These are phyloP conservation scores for Ceratobasidium sp. DNA, from an alignment of 1,284 basidiomycete genomes.

Conservation along the genomic window DNA sequence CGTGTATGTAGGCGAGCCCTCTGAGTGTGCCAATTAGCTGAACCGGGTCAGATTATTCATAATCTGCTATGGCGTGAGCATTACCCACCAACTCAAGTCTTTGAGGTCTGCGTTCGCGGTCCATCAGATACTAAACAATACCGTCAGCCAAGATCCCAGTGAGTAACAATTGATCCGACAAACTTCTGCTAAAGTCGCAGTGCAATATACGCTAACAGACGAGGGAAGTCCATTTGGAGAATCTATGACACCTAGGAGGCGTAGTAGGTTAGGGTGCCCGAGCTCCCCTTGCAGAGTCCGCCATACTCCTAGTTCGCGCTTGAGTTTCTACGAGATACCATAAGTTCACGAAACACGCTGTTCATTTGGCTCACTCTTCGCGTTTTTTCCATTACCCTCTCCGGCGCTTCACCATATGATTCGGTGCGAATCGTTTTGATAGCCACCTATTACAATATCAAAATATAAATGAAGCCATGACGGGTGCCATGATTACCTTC, in stretches of 20 bases:
- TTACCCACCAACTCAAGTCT: conserved; percentile 17
- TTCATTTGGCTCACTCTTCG: neutral
- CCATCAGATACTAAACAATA: neutral
- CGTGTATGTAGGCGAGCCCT: conserved; percentile 29
- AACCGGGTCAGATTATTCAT: neutral
- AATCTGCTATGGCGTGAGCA: neutral
- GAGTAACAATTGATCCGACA: neutral
- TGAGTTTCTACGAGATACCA: neutral
- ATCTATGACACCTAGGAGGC: conserved; percentile 20
- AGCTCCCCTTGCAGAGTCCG: conserved; percentile 9
- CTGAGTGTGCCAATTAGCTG: conserved; percentile 27
- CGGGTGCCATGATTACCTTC: neutral
- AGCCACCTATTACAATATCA: neutral
- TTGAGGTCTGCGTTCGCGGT: neutral
- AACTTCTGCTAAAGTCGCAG: conserved; percentile 7
- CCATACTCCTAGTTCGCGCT: conserved; percentile 35
- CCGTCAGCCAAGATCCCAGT: neutral
- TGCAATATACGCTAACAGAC: conserved; percentile 31
- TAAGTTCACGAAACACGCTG: neutral
- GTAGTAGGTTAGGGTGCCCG: conserved; percentile 23
- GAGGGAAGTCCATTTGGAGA: conserved; percentile 26
- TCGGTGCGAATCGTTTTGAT: conserved; percentile 13
- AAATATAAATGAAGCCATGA: neutral
- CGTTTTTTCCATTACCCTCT: neutral
- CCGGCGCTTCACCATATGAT: neutral